Percentiles rank a stretch among this genome's conserved stretches.
Evolutionary conservation across 768 basidiomycete genomes (phyloP).

Genomic region (Suillus bovinus): DNA sequence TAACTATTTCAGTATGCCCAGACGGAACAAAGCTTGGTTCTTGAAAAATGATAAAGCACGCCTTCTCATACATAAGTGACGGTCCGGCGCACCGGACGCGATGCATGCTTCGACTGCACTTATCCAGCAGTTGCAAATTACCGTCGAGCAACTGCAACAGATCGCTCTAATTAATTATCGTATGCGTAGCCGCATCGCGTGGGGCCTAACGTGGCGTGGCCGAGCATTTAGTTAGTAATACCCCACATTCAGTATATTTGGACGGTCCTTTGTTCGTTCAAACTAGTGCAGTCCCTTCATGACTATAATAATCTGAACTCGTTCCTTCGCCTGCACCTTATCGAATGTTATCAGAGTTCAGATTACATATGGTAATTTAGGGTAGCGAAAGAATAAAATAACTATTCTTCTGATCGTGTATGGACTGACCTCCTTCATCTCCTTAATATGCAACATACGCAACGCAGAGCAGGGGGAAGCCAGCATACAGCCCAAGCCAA

Average conservation of each 20-base stretch:
- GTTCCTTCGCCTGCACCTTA: background rate
- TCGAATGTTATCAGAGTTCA: background rate
- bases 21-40: background rate
- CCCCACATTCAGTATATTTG: too few species aligned
- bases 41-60: background rate
- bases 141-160: background rate
- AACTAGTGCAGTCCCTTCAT: too few species aligned
- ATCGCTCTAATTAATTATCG: background rate
- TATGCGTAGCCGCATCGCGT: too few species aligned
- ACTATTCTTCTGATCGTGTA: background rate
- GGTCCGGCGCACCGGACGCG: too few species aligned
- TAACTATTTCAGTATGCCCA: background rate
- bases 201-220: too few species aligned
- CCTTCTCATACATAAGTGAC: conserved; percentile 2
- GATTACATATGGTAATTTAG: background rate
- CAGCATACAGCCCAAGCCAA: conserved; percentile 90
- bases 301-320: background rate
- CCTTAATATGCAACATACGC: conserved; percentile 59
- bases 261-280: too few species aligned
- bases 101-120: conserved; percentile 4
- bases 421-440: background rate
- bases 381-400: background rate
- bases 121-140: background rate
- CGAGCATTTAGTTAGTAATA: too few species aligned
- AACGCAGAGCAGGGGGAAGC: conserved; percentile 92